phyloP scores from a whole-genome alignment of 1,284 basidiomycete species.

The Sanguinoderma infundibulare region DNA sequence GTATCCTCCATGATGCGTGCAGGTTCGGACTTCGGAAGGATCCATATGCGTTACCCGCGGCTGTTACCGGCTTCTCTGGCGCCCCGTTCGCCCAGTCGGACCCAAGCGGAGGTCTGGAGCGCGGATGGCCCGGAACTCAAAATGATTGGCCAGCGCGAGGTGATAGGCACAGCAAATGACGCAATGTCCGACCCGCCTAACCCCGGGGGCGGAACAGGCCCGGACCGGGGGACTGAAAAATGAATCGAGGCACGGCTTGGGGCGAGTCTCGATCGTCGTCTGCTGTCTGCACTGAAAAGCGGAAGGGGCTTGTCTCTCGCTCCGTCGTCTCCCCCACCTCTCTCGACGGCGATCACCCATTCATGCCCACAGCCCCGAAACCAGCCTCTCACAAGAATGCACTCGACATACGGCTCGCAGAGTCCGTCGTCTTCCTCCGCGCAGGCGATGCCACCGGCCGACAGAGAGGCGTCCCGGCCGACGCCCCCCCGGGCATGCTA shows the following conservation, averaged over 20 bases:
- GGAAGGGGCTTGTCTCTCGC: neutral
- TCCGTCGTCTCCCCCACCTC: neutral
- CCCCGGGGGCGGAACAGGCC: neutral
- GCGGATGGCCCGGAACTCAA: too few relatives aligned
- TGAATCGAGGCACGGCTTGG: conserved; percentile 13
- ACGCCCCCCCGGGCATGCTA: conserved; percentile 76
- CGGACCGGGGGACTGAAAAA: conserved; percentile 7
- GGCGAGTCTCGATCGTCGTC: conserved; percentile 19
- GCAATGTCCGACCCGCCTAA: neutral
- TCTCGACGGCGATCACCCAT: conserved; percentile 5
- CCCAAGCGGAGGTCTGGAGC: too few relatives aligned
- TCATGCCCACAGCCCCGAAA: conserved; percentile 20
- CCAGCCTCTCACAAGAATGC: conserved; percentile 38
- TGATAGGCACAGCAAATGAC: neutral
- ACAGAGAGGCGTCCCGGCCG: conserved; percentile 47
- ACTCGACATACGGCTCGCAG: conserved; percentile 74
- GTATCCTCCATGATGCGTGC: too few relatives aligned
- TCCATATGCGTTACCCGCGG: too few relatives aligned
- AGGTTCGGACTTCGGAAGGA: too few relatives aligned
- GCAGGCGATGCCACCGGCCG: conserved; percentile 52
- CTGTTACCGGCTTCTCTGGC: too few relatives aligned
- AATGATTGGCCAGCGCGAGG: too few relatives aligned
- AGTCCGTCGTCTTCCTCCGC: conserved; percentile 83
- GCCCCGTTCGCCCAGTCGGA: too few relatives aligned
- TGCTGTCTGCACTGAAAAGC: conserved; percentile 5